These are phyloP conservation scores for Rhizophora mangle DNA, from an alignment of 345 rosid genomes.

Conservation along the genomic window DNA sequence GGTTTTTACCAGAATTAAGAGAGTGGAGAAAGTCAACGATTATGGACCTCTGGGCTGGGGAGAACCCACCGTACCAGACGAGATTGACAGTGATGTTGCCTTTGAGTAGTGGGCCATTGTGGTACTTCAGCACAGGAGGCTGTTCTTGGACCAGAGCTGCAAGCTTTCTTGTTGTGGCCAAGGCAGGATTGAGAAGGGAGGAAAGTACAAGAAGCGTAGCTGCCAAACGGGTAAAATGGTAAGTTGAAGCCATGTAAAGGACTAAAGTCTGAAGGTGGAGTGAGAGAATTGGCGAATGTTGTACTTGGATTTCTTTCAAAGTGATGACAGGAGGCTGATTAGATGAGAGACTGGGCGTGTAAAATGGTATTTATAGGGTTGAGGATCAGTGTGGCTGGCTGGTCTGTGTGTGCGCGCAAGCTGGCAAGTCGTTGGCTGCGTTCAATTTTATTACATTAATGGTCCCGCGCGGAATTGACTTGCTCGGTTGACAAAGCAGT, in stretches of 20 bases:
- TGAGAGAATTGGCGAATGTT: background rate
- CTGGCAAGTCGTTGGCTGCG: too few species aligned
- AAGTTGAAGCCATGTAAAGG: slow-evolving; percentile 1
- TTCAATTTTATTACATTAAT: too few species aligned
- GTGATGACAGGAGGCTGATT: background rate
- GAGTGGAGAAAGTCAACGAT: slow-evolving; percentile 22
- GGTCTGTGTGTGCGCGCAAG: too few species aligned
- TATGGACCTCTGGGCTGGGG: slow-evolving; percentile 17
- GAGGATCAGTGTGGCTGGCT: too few species aligned
- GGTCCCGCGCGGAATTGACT: too few species aligned
- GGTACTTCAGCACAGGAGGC: slow-evolving; percentile 22
- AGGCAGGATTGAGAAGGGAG: slow-evolving; percentile 1
- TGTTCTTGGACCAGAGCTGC: slow-evolving; percentile 18
- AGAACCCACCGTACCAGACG: slow-evolving; percentile 25
- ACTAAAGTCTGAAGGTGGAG: background rate
- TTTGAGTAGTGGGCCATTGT: slow-evolving; percentile 23
- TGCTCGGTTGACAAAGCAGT: too few species aligned
- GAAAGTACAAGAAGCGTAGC: slow-evolving; percentile 4
- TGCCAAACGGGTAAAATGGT: background rate
- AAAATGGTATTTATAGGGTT: background rate
- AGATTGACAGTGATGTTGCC: slow-evolving; percentile 19
- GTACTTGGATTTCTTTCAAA: background rate
- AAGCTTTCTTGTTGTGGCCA: slow-evolving; percentile 30
- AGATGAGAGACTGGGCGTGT: background rate
- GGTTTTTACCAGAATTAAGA: background rate